Base-by-base conservation (phyloP, 2,329 filamentous ascomycete genomes). In the Aspergillus aculeatinus region DNA sequence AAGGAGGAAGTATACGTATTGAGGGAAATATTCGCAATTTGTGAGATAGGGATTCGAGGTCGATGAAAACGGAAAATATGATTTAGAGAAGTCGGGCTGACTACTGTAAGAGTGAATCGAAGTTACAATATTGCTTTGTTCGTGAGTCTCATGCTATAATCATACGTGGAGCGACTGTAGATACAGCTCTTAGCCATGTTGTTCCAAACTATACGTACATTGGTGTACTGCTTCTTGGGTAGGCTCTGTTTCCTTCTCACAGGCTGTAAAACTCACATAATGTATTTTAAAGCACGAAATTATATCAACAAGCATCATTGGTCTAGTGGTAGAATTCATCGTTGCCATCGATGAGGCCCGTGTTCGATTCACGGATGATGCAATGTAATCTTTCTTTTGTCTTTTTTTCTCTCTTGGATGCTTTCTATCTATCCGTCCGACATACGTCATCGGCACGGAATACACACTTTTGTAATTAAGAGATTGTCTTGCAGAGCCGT, bases 331-430 rank as follows among this genome's bases (percentile, higher is more conserved):
- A 76, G 74, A 76, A 76, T 76, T 76, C 72, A 69, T 76, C 74
- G 74, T 76, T 76, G 74, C 74, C 74, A 76, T 77, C 75, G 75
- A 77, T 70, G 75, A 76, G 75, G 75, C 75, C 75, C 75, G 75
- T 74, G 75, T 77, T 77, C 75, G 75, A 77, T 77, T 77, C 75
- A 74, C 75, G 75, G 75, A 75, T 75, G 71, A 70, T 72, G 71
- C 70, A 72, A 27, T 10, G 16, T n/a, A 21, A 23, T 16, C 5
- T 31, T 2, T 54, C 16, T 47, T 12, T 31, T 48, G 21, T 10
- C 12, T 27, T 27, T 33, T 52, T 16, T 35, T 52, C 16, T 27
- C 10, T 2, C 1, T 29, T 42, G 11, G 19, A 16, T 48, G 9
- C 29, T 48, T 23, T 5, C 48, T 16, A 10, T 42, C 21, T 23